A percentile compares a stretch with the other conserved stretches of the same genome.
Evolutionary conservation across 257 asterid genomes (phyloP).

Genomic region (Cinchona pubescens): DNA sequence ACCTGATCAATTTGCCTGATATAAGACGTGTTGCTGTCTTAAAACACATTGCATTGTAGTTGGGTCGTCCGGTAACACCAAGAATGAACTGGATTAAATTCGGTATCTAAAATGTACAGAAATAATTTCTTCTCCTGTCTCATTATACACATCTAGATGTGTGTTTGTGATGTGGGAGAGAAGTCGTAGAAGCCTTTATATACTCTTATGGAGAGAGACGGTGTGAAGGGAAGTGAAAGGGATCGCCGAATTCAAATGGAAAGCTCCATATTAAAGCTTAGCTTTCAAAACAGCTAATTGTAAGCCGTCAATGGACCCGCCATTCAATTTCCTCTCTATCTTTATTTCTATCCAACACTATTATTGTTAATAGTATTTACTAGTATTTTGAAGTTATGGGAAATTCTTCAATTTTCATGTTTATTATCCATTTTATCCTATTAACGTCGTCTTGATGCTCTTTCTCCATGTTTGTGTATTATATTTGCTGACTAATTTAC

Average conservation of each 20-base stretch:
- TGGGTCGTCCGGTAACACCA: constrained; percentile 52
- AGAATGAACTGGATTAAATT: no score
- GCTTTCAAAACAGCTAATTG: constrained; percentile 59
- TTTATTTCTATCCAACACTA: constrained; percentile 23
- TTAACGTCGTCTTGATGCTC: neutral
- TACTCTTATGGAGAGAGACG: neutral
- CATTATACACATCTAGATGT: no score
- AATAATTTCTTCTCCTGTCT: no score
- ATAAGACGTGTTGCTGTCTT: no score
- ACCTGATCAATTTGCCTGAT: constrained; percentile 62
- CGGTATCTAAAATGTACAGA: no score
- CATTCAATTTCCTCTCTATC: no score
- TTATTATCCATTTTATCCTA: neutral
- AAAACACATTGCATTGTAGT: no score
- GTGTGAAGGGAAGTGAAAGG: constrained; percentile 11
- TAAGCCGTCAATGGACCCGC: constrained; percentile 63
- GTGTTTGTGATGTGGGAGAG: constrained; percentile 6
- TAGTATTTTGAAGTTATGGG: neutral
- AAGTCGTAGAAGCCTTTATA: constrained; percentile 24
- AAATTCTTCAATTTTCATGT: constrained; percentile 4
- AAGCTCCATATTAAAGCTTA: constrained; percentile 23
- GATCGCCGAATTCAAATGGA: constrained; percentile 32
- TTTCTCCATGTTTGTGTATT: neutral
- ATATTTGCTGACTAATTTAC: neutral
- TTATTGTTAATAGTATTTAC: constrained; percentile 17